Evolutionary conservation across 1,139 yeast species (phyloP).

Genomic region (Geotrichum phurueaensis): DNA sequence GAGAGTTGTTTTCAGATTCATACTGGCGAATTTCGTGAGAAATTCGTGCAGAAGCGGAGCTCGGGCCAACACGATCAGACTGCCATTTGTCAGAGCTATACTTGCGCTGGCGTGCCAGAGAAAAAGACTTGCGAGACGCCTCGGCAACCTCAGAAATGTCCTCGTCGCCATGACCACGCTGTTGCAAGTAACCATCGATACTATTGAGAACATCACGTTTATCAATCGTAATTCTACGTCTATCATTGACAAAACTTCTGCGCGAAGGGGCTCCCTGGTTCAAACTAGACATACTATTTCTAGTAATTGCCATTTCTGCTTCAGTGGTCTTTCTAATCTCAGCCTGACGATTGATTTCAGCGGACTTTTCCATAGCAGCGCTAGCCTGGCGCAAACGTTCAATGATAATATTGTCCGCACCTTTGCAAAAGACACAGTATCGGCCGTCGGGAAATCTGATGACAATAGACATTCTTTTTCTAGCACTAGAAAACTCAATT

Average conservation of each 20-base stretch:
- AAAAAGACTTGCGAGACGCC: slow-evolving; percentile 58
- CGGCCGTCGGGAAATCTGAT: slow-evolving; percentile 75
- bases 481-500: slow-evolving; percentile 77
- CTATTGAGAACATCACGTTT: slow-evolving; percentile 29
- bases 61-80: slow-evolving; percentile 12
- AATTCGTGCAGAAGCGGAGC: slow-evolving; percentile 18
- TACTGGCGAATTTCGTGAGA: slow-evolving; percentile 18
- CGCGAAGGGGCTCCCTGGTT: slow-evolving; percentile 20
- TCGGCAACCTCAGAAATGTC: slow-evolving; percentile 57
- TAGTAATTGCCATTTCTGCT: slow-evolving; percentile 60
- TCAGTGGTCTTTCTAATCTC: slow-evolving; percentile 67
- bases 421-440: slow-evolving; percentile 78
- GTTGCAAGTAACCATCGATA: slow-evolving; percentile 54
- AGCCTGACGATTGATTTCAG: slow-evolving; percentile 56
- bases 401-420: slow-evolving; percentile 90
- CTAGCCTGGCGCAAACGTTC: slow-evolving; percentile 58
- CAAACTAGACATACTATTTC: slow-evolving; percentile 37
- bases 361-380: slow-evolving; percentile 56
- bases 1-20: slow-evolving; percentile 8
- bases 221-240: slow-evolving; percentile 29
- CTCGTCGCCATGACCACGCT: slow-evolving; percentile 43
- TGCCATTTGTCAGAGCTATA: slow-evolving; percentile 48
- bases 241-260: slow-evolving; percentile 19
- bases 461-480: slow-evolving; percentile 93
- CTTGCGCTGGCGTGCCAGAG: slow-evolving; percentile 48